These are phyloP conservation scores for Talaromyces funiculosus DNA, from an alignment of 2,329 filamentous ascomycete species.

Conservation along the genomic window DNA sequence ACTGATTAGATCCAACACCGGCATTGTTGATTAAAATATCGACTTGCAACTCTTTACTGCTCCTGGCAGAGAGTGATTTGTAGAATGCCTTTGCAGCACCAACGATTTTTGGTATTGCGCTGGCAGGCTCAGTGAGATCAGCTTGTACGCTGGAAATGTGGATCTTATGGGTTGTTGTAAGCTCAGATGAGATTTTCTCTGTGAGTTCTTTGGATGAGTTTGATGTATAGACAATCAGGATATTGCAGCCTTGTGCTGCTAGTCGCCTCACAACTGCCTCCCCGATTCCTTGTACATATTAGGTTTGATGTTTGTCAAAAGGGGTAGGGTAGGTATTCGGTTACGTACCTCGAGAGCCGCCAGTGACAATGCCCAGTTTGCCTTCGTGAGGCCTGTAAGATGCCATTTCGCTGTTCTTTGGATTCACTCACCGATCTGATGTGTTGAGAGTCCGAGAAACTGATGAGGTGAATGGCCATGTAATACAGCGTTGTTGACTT, in stretches of 20 bases:
- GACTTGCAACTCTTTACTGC: constrained; percentile 54
- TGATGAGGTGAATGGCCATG: not conserved
- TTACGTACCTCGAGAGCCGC: constrained; percentile 64
- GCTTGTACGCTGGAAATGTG: constrained; percentile 61
- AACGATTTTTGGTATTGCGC: constrained; percentile 54
- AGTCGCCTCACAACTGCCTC: constrained; percentile 63
- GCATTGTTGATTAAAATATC: constrained; percentile 89
- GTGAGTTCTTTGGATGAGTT: constrained; percentile 52
- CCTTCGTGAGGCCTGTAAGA: constrained; percentile 45
- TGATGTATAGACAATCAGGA: constrained; percentile 68
- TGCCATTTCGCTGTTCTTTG: not conserved
- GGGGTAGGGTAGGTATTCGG: not conserved
- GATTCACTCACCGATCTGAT: not conserved
- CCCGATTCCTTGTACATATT: constrained; percentile 60
- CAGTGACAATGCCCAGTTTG: constrained; percentile 73
- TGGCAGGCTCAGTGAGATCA: constrained; percentile 60
- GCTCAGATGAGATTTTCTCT: constrained; percentile 49
- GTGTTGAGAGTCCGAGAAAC: not conserved
- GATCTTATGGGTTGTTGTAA: constrained; percentile 55
- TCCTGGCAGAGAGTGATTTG: constrained; percentile 29
- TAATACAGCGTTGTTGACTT: not conserved
- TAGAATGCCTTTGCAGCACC: constrained; percentile 47
- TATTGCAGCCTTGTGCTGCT: constrained; percentile 62
- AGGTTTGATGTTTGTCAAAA: not conserved
- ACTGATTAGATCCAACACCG: constrained; percentile 50